Conservation (phyloP, 768 basidiomycete genomes). For the Tephrocybe sp. region DNA sequence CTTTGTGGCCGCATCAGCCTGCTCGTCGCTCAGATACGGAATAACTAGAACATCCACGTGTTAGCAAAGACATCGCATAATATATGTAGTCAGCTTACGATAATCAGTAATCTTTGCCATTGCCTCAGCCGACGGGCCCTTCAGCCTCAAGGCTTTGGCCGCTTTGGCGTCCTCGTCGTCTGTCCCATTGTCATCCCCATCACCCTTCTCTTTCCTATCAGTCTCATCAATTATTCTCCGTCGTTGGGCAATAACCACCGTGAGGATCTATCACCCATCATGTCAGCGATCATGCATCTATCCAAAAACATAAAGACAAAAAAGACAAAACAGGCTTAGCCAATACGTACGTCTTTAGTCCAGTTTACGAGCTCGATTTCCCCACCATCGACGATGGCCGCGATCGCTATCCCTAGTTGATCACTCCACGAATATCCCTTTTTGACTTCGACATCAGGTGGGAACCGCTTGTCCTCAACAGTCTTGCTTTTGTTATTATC, state of each 20-base stretch:
- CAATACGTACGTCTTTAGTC: slow-evolving; percentile 68
- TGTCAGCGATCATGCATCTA: neutral
- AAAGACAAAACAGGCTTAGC: neutral
- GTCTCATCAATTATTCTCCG: slow-evolving; percentile 59
- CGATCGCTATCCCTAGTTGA: slow-evolving; percentile 84
- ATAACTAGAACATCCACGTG: slow-evolving; percentile 53
- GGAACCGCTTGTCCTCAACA: slow-evolving; percentile 43
- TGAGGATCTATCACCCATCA: slow-evolving; percentile 49
- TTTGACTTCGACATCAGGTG: slow-evolving; percentile 76
- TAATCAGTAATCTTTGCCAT: slow-evolving; percentile 70
- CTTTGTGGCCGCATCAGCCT: slow-evolving; percentile 72
- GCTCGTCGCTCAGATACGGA: slow-evolving; percentile 70
- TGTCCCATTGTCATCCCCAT: slow-evolving; percentile 24
- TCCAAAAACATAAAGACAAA: neutral
- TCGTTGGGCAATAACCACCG: slow-evolving; percentile 56
- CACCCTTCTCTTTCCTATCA: slow-evolving; percentile 30
- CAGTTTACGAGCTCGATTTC: slow-evolving; percentile 69
- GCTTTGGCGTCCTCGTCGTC: slow-evolving; percentile 16
- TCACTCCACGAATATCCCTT: slow-evolving; percentile 89
- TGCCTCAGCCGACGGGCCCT: slow-evolving; percentile 66
- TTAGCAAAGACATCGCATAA: neutral
- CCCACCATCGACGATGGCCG: slow-evolving; percentile 65
- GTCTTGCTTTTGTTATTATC: slow-evolving; percentile 30
- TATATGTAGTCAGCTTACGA: slow-evolving; percentile 44
- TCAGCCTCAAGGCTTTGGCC: slow-evolving; percentile 19